phyloP scores from a whole-genome alignment of 2,329 filamentous ascomycete genomes.

The Arthrobotrys megalospora region DNA sequence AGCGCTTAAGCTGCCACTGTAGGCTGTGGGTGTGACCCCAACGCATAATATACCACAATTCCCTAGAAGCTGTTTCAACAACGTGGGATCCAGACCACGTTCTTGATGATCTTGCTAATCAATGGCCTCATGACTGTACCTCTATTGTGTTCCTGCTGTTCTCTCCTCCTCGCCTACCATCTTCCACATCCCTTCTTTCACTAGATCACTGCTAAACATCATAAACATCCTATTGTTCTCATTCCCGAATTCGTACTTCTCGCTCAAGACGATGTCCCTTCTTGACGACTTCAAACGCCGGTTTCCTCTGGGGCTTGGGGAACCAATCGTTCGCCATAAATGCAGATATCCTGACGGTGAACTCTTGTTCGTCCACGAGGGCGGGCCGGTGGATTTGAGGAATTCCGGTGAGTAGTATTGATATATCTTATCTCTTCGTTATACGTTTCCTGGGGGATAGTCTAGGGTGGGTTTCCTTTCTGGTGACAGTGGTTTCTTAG shows the following conservation, averaged over 20 bases:
- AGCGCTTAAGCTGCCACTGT: neutral
- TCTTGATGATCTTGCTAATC: slow-evolving; percentile 24
- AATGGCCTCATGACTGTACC: neutral
- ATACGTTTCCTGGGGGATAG: no score
- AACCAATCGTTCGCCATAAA: slow-evolving; percentile 15
- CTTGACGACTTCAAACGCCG: slow-evolving; percentile 27
- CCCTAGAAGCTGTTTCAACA: neutral
- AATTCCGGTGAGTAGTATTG: slow-evolving; percentile 27
- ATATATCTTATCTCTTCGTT: neutral
- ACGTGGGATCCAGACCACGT: neutral
- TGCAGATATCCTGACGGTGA: neutral
- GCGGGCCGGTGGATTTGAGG: slow-evolving; percentile 42
- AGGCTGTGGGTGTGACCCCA: neutral
- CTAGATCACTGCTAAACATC: no score
- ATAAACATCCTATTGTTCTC: neutral
- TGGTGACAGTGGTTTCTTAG: neutral
- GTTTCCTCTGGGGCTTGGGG: slow-evolving; percentile 35
- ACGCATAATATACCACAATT: slow-evolving; percentile 48
- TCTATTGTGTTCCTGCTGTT: neutral
- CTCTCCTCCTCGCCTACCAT: neutral
- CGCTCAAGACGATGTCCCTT: neutral
- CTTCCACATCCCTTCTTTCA: no score
- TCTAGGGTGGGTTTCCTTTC: neutral
- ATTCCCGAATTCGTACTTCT: neutral
- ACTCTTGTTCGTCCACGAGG: neutral